Conservation (phyloP, 2,329 filamentous ascomycete genomes). For the Neonectria faginata region DNA sequence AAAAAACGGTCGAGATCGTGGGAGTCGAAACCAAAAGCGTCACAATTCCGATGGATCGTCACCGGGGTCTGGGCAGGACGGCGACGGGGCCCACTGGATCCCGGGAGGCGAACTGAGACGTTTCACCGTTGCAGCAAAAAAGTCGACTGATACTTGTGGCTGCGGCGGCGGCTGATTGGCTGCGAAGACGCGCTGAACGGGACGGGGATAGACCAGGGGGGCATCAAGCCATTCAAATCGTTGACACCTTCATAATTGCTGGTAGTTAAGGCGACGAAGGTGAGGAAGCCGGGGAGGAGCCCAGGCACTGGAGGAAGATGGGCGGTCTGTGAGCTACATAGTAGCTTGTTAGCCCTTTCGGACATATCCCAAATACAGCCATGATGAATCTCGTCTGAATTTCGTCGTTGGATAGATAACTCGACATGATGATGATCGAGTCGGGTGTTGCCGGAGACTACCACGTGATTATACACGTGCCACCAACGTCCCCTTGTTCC, state of each 20-base stretch:
- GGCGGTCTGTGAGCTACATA: no score
- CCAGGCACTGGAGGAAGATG: not conserved
- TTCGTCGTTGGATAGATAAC: not conserved
- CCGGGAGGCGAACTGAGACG: conserved; percentile 44
- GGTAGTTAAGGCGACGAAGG: no score
- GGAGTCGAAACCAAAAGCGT: conserved; percentile 46
- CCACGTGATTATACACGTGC: conserved; percentile 16
- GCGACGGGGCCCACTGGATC: conserved; percentile 31
- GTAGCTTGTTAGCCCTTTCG: not conserved
- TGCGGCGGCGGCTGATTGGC: conserved; percentile 36
- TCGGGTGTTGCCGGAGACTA: not conserved
- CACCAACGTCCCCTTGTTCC: not conserved
- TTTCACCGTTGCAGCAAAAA: conserved; percentile 60
- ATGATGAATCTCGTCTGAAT: not conserved
- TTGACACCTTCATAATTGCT: not conserved
- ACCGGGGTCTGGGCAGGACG: conserved; percentile 7
- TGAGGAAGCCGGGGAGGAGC: not conserved
- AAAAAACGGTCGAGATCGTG: conserved; percentile 28
- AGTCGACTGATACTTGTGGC: conserved; percentile 40
- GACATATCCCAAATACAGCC: not conserved
- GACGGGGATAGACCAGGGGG: conserved; percentile 1
- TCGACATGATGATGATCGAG: no score
- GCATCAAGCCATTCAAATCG: not conserved
- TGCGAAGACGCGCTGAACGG: conserved; percentile 8
- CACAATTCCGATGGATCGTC: conserved; percentile 36